Conservation (phyloP, 768 basidiomycete species). For the Hericium coralloides region DNA sequence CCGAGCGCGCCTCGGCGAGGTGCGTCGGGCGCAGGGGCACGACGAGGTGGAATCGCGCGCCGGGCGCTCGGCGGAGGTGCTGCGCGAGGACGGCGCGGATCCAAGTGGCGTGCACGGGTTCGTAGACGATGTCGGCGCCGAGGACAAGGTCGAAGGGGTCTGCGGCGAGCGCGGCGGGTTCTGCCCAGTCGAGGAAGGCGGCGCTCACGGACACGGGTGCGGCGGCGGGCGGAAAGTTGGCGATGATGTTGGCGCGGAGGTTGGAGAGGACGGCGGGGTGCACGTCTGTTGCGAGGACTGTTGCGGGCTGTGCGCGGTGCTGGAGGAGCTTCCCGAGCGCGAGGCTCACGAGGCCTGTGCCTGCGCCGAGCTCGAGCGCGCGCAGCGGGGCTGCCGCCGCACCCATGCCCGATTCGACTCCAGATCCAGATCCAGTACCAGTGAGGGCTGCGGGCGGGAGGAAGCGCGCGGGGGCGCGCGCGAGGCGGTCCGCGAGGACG, state of each 20-base stretch:
- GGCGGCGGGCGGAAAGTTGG: conserved; percentile 22
- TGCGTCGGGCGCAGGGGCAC: conserved; percentile 70
- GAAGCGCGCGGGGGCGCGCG: conserved; percentile 44
- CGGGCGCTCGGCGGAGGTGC: conserved; percentile 24
- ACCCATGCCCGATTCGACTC: too few relatives aligned
- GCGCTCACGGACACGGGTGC: conserved; percentile 15
- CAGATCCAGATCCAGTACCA: too few relatives aligned
- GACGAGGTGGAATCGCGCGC: conserved; percentile 54
- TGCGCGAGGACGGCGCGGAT: conserved; percentile 32
- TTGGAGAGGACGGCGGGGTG: conserved; percentile 41
- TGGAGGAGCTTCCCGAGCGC: conserved; percentile 26
- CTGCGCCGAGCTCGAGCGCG: conserved; percentile 48
- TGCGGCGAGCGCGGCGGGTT: conserved; percentile 7
- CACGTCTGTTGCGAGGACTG: conserved; percentile 39
- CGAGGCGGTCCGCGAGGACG: conserved; percentile 68
- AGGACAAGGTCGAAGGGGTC: conserved; percentile 39
- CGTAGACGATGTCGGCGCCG: conserved; percentile 50
- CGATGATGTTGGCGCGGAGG: conserved; percentile 32
- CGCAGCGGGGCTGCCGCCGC: conserved; percentile 22
- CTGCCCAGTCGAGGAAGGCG: conserved; percentile 33
- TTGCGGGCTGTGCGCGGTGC: not conserved
- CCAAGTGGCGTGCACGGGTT: conserved; percentile 37
- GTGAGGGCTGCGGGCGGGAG: too few relatives aligned
- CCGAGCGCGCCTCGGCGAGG: conserved; percentile 42
- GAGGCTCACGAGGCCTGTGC: conserved; percentile 46